Evolutionary conservation across 345 rosid genomes (phyloP), one percentile per base, ranked within the genome.

Genomic region (Psidium friedrichsthalianum): DNA sequence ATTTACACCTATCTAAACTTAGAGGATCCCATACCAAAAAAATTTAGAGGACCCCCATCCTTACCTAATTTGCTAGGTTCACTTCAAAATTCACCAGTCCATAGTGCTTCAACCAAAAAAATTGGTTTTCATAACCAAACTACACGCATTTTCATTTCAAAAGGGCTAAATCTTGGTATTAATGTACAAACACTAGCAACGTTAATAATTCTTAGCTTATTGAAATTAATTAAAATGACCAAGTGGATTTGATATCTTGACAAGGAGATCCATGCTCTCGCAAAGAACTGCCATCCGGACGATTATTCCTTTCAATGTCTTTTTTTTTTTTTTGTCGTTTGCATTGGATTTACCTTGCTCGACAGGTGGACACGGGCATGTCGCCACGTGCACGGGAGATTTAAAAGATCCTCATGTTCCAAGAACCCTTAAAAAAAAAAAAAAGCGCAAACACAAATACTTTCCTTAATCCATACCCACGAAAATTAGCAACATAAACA

Each of bases 301-400:
- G 92, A 90, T 94, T 92, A 90, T 93, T 92, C 90, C 91, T 92
- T 90, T 89, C 91, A 89, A 85, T 86, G 89, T 87, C 88, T 76
- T 85, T 89, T 89, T 42, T 42, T 42, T 36, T 42, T 76, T 89
- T 90, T 93, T 61, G 94, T 94, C 95, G 97, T 92, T 92, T 93
- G 88, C 86, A 51, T 90, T 91, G 95, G 93, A 91, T 82, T 90
- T 78, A 84, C 87, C 87, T 88, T 87, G 82, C 83, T 86, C 85
- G 85, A 87, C 93, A 87, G 89, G 85, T 91, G 92, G 92, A 90
- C 94, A 94, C 91, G 94, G 94, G 94, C 89, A 42, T 87, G 51
- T 83, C 78, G 56, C 27, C 80, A 69, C 56, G 83, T 51, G 74
- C 84, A 83, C 27, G 51, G 58, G 86, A 52, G 24, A 56, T 14